Evolutionary conservation across 2,329 filamentous ascomycete genomes (phyloP), one percentile per base, ranked within the genome.

Genomic region (Fusarium sp.): DNA sequence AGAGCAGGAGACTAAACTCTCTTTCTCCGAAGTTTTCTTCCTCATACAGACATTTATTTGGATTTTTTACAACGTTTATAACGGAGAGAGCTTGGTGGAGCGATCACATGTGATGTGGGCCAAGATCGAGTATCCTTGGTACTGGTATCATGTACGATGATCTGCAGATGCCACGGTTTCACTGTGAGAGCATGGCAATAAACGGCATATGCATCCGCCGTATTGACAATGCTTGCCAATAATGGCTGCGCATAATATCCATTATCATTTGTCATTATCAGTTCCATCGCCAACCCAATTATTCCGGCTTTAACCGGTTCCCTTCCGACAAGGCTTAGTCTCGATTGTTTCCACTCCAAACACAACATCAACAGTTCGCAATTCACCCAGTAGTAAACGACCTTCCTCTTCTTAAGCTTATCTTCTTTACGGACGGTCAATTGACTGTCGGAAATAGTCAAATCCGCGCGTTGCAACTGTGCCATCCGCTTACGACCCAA

Each of bases 51-150:
- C 3, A 37, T 37, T 12, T 2, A 37, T n/a, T 6, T 6, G 2
- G 10, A n/a, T 4, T 4, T 2, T n/a, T n/a, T n/a, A n/a, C 10
- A n/a, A 2, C 9, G 31, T 37, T 4, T 18, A 9, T 9, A 18
- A 4, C 5, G 10, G 7, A 6, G 8, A 11, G 0, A 5, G 5
- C 16, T 18, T 6, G 16, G 31, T n/a, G 34, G 34, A 12, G 34
- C 11, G 6, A 6, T 6, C 34, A 37, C 34, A 37, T 37, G 34
- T 37, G 34, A 37, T 37, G 34, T 37, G 34, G 34, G 34, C 34
- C 34, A 37, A 37, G 34, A 37, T n/a, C 34, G 18, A 6, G 18
- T n/a, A n/a, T n/a, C 34, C 34, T 37, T 37, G 34, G 34, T 7
- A n/a, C 18, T 12, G 34, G 34, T n/a, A 37, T 37, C 18, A 37